Percentiles rank a stretch among this genome's conserved stretches.
phyloP scores from a whole-genome alignment of 495 filamentous ascomycete genomes.

The Xylaria nigripes region DNA sequence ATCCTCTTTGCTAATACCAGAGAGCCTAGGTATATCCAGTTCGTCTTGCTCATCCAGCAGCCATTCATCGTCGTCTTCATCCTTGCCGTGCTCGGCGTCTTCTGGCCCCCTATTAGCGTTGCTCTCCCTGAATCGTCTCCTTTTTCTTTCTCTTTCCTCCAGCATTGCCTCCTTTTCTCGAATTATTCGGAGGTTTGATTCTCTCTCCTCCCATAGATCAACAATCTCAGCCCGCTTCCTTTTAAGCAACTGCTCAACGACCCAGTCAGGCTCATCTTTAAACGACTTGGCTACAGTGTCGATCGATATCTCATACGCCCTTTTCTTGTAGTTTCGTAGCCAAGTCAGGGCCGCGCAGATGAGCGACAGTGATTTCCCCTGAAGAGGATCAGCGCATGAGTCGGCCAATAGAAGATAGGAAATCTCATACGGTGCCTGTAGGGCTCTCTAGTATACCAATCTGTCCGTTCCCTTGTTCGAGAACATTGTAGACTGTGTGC shows the following conservation, averaged over 20 bases:
- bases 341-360: conserved; percentile 92
- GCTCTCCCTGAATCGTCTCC: conserved; percentile 25
- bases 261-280: conserved; percentile 80
- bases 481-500: conserved; percentile 71
- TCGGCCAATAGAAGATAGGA: not conserved
- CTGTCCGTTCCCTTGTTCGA: conserved; percentile 67
- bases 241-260: conserved; percentile 61
- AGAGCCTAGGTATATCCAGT: conserved; percentile 42
- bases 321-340: conserved; percentile 77
- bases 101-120: conserved; percentile 20
- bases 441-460: conserved; percentile 92
- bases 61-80: conserved; percentile 65
- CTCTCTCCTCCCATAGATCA: conserved; percentile 59
- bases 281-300: conserved; percentile 34
- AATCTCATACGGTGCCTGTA: conserved; percentile 56
- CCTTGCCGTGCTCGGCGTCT: conserved; percentile 30
- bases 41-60: conserved; percentile 75
- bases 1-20: conserved; percentile 30
- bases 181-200: conserved; percentile 58
- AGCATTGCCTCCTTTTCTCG: conserved; percentile 59
- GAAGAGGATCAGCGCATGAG: conserved; percentile 6
- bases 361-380: conserved; percentile 95
- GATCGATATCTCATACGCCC: conserved; percentile 47
- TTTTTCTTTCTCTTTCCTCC: conserved; percentile 40
- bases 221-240: conserved; percentile 60